Base-by-base conservation (phyloP, 495 filamentous ascomycete genomes). In the Entonaema liquescens region DNA sequence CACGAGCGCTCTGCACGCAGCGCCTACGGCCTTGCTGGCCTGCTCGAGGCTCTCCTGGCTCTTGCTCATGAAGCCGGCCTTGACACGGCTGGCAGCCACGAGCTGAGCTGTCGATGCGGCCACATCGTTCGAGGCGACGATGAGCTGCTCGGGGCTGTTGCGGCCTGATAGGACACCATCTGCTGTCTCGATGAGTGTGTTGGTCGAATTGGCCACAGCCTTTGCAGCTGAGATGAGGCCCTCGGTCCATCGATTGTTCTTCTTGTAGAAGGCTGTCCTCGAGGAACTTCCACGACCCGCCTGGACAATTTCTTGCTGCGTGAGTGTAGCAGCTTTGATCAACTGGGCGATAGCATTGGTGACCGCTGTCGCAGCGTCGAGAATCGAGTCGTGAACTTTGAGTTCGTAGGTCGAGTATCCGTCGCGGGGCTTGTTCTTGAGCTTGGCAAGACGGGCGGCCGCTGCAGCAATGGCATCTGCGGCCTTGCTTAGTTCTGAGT, bases 211-310 rank as follows among this genome's bases (percentile, higher is more conserved):
- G 12, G 95, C 95, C 6, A 99, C 96, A 1, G 95, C 95, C 82
- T 98, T 98, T 56, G 95, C 95, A 4, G 95, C 95, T 35, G 92
- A 96, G 78, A 99, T 97, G 50, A 99, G 86, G 53, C 95, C 95
- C 77, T 99, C 96, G 0, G 95, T 98, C 95, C 95, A 99, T 42
- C 95, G 89, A 79, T 88, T 88, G 85, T 98, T 96, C 83, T 97
- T 97, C 87, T 99, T 99, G 89, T 99, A 99, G 84, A 98, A 99
- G 36, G 93, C 93, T n/a, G 95, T 94, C 25, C 89, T 86, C 40
- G 93, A 95, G 38, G 93, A 92, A 60, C 89, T 91, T 59, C 95
- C 95, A 12, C 93, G 90, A 15, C 95, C 95, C 76, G 97, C 92
- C 49, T 93, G 89, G n/a, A 99, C 95, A 75, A 99, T 99, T 80